Evolutionary conservation across 768 basidiomycete genomes (phyloP).

Genomic region (Rhizopogon roseolus): DNA sequence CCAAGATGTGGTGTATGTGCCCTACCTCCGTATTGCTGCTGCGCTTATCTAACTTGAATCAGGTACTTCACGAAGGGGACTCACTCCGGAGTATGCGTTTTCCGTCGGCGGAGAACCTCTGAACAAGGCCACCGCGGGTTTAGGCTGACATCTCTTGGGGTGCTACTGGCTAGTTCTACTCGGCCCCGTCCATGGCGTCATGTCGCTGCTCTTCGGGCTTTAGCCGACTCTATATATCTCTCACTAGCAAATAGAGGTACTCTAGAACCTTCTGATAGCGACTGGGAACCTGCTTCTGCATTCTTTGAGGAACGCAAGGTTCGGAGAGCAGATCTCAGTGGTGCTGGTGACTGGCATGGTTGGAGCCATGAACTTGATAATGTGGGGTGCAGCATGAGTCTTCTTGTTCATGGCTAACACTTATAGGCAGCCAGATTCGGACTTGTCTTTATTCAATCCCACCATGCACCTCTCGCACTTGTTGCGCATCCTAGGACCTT

Average conservation of each 20-base stretch:
- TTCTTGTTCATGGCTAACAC: background rate
- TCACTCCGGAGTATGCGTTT: conserved; percentile 70
- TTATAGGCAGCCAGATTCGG: conserved; percentile 12
- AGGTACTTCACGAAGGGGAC: conserved; percentile 72
- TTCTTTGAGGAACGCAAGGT: conserved; percentile 68
- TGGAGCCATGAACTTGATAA: conserved; percentile 66
- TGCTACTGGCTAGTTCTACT: conserved; percentile 60
- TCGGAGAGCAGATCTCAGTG: conserved; percentile 44
- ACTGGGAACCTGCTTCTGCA: conserved; percentile 56
- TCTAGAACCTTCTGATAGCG: conserved; percentile 45
- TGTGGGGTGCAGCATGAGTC: conserved; percentile 26
- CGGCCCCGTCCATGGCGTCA: conserved; percentile 78
- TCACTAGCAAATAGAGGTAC: conserved; percentile 41
- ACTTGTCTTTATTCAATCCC: conserved; percentile 36
- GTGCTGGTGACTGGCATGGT: conserved; percentile 57
- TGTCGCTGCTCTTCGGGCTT: conserved; percentile 54
- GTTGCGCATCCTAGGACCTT: conserved; percentile 73
- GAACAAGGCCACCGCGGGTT: conserved; percentile 77
- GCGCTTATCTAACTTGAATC: conserved; percentile 5
- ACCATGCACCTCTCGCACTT: conserved; percentile 72
- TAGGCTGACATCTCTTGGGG: conserved; percentile 72
- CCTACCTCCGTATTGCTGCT: background rate
- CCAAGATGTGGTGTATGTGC: conserved; percentile 68
- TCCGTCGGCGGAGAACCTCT: conserved; percentile 60
- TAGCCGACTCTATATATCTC: conserved; percentile 51